These are phyloP conservation scores for Coemansia sp. DNA, from an alignment of 192 early-diverging fungal species.

Conservation along the genomic window DNA sequence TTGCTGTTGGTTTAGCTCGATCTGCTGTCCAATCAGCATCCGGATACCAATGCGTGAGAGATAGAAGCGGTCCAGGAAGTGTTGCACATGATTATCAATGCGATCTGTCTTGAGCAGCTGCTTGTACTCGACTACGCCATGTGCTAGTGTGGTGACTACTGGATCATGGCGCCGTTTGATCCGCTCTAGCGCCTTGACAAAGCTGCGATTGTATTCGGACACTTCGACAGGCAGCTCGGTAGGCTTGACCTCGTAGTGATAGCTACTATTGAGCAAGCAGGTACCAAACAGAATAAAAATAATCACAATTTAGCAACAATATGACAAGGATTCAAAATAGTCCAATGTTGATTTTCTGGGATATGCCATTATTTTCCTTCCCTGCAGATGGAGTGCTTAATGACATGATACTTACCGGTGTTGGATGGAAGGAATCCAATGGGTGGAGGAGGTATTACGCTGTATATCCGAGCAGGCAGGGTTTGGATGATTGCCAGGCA, in stretches of 20 bases:
- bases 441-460: conserved; percentile 24
- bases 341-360: too few species aligned
- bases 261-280: conserved; percentile 30
- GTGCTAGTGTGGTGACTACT: conserved; percentile 87
- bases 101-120: conserved; percentile 43
- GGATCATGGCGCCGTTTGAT: conserved; percentile 94
- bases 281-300: background rate
- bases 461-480: conserved; percentile 20
- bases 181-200: conserved; percentile 85
- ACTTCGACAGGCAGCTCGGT: conserved; percentile 67
- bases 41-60: conserved; percentile 98
- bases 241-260: conserved; percentile 51
- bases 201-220: conserved; percentile 73
- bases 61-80: conserved; percentile 94
- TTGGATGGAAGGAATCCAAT: conserved; percentile 55
- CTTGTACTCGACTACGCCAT: conserved; percentile 94
- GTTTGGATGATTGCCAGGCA: conserved; percentile 36
- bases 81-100: conserved; percentile 77
- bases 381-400: background rate
- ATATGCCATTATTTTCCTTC: background rate
- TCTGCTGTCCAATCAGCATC: conserved; percentile 91
- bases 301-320: conserved; percentile 7
- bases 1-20: conserved; percentile 62
- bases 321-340: background rate
- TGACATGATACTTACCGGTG: conserved; percentile 35